Conservation (phyloP, 257 asterid genomes). For the Nicotiana tomentosiformis region DNA sequence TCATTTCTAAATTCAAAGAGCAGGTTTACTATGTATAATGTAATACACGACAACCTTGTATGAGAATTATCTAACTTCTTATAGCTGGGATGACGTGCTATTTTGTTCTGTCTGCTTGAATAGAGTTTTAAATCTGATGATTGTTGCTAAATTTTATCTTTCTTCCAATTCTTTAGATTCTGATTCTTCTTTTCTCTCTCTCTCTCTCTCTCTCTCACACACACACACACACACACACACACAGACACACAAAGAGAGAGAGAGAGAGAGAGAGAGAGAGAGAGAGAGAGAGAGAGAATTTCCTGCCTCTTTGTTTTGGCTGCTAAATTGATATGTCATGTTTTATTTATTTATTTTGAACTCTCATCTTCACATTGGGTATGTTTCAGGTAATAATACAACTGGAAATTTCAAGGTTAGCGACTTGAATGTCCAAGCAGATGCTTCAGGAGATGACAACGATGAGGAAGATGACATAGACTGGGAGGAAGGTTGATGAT, state of each 20-base stretch:
- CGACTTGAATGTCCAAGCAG: constrained; percentile 76
- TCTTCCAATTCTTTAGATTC: not conserved
- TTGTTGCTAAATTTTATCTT: not conserved
- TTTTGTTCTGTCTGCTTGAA: not conserved
- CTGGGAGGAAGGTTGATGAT: constrained; percentile 75
- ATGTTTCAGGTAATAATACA: constrained; percentile 31
- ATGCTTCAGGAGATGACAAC: constrained; percentile 39
- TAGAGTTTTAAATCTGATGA: not conserved
- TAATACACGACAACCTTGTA: not conserved
- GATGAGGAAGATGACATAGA: constrained; percentile 60
- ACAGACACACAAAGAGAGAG: too few species aligned
- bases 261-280: too few species aligned
- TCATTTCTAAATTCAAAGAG: not conserved
- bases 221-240: too few species aligned
- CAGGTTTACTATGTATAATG: not conserved
- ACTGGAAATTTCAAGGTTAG: constrained; percentile 41
- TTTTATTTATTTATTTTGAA: not conserved
- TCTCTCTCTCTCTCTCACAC: not conserved
- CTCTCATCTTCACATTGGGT: not conserved
- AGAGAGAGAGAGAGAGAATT: too few species aligned
- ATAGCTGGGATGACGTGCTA: not conserved
- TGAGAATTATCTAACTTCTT: not conserved
- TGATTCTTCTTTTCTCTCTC: not conserved
- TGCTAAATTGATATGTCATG: not conserved
- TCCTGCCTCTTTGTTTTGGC: not conserved